Conservation (phyloP, 2,329 filamentous ascomycete species). For the Diaporthe ilicicola region DNA sequence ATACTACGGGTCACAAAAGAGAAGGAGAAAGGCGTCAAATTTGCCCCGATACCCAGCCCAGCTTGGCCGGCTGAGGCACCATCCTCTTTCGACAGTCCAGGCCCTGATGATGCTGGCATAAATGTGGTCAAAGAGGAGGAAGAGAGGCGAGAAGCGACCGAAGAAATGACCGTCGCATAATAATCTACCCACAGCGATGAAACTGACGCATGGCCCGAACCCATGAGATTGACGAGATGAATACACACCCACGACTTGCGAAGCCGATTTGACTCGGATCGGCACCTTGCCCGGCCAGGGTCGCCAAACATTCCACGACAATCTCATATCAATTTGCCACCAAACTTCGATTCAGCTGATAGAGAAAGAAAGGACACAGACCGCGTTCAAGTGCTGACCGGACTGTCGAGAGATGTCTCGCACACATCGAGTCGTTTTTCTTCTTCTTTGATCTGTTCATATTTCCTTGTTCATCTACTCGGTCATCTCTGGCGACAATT, state of each 20-base stretch:
- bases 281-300: neutral
- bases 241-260: neutral
- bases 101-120: conserved; percentile 27
- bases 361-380: conserved; percentile 22
- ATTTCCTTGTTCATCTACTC: conserved; percentile 5
- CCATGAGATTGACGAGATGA: neutral
- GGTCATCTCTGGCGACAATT: neutral
- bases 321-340: neutral
- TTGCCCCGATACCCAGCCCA: conserved; percentile 49
- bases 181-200: neutral
- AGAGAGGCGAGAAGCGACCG: neutral
- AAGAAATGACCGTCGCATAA: neutral
- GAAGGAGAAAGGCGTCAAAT: conserved; percentile 51
- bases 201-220: neutral
- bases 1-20: conserved; percentile 64
- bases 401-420: conserved; percentile 12
- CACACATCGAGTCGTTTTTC: neutral
- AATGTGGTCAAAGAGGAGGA: conserved; percentile 23
- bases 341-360: conserved; percentile 22
- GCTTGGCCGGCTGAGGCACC: conserved; percentile 51
- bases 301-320: neutral
- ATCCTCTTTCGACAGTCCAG: conserved; percentile 2
- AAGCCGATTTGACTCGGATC: neutral
- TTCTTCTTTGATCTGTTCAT: neutral
- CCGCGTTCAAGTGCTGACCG: conserved; percentile 33